Base-by-base conservation (phyloP, 257 asterid species). In the Gynochthodes officinalis region DNA sequence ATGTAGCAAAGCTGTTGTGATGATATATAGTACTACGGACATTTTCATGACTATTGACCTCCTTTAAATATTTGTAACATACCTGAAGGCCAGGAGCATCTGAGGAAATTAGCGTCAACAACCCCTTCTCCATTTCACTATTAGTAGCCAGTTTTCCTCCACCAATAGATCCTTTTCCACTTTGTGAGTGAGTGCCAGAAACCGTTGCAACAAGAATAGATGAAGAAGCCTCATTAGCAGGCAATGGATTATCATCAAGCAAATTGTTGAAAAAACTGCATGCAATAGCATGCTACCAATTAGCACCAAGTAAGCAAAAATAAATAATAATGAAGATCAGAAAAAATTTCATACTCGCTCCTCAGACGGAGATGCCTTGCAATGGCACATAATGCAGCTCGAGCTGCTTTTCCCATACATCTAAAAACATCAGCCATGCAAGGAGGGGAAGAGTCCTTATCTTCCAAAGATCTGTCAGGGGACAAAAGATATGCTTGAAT, bases 401-500 rank as follows among this genome's bases (percentile, higher is more conserved):
- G 95, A 80, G 98, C 96, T 50, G 89, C 97, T 79, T 69, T 91
- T 76, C 97, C 99, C 99, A 94, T 90, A 82, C 98, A 91, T 77
- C 92, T 88, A 74, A 87, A 94, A 76, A 81, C 87, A 67, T 94
- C 99, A 75, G 92, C 82, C 99, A 94, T 86, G 90, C 98, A 94
- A 63, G 99, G 98, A 72, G 99, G 99, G 75, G 96, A 87, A 54
- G 90, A 78, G 75, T 94, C 99, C 72, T 78, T 70, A 81, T 94
- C 98, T 88, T 88, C 98, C 75, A 81, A 75, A 78, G 89, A 84
- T 91, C 99, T 94, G 79, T 55, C 54, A 74, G 7, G 32, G 44
- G 53, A 35, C 52, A 78, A 70, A 69, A 71, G 44, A 72, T 43
- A 71, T 50, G 71, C 69, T 52, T 64, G 53, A 15, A n/a, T n/a